Evolutionary conservation across 495 filamentous ascomycete genomes (phyloP).

Genomic region (Hyaloscypha variabilis): DNA sequence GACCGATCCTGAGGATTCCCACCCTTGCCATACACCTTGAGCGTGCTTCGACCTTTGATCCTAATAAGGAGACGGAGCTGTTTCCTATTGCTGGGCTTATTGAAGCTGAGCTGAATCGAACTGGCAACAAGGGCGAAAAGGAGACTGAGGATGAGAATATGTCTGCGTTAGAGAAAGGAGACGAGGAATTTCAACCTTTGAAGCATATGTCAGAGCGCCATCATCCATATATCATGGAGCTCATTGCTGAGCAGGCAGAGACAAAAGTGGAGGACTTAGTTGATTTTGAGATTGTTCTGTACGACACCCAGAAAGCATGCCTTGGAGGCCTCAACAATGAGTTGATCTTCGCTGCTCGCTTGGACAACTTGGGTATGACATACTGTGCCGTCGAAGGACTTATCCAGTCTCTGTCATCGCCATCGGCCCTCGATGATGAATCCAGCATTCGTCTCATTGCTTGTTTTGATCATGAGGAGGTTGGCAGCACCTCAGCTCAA

Average conservation of each 20-base stretch:
- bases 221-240: constrained; percentile 81
- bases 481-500: constrained; percentile 88
- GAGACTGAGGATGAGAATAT: constrained; percentile 36
- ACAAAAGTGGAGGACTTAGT: constrained; percentile 70
- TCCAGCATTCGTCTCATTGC: constrained; percentile 83
- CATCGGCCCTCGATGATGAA: constrained; percentile 69
- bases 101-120: constrained; percentile 83
- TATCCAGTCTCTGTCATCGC: constrained; percentile 72
- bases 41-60: constrained; percentile 78
- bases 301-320: constrained; percentile 88
- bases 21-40: constrained; percentile 94
- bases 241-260: constrained; percentile 80
- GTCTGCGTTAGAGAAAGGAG: constrained; percentile 36
- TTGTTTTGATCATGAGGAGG: constrained; percentile 97
- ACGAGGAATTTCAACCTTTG: constrained; percentile 66
- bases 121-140: constrained; percentile 41
- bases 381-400: constrained; percentile 84
- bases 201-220: constrained; percentile 81
- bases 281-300: constrained; percentile 95
- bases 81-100: constrained; percentile 91
- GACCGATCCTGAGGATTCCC: constrained; percentile 88
- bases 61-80: constrained; percentile 96
- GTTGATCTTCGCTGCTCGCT: constrained; percentile 87
- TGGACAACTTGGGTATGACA: constrained; percentile 95
- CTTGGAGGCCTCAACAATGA: constrained; percentile 91